A percentile compares a stretch with the other conserved stretches of the same genome.
These are phyloP conservation scores for Pneumocystis canis DNA, from an alignment of 1,139 yeast species.

Conservation along the genomic window DNA sequence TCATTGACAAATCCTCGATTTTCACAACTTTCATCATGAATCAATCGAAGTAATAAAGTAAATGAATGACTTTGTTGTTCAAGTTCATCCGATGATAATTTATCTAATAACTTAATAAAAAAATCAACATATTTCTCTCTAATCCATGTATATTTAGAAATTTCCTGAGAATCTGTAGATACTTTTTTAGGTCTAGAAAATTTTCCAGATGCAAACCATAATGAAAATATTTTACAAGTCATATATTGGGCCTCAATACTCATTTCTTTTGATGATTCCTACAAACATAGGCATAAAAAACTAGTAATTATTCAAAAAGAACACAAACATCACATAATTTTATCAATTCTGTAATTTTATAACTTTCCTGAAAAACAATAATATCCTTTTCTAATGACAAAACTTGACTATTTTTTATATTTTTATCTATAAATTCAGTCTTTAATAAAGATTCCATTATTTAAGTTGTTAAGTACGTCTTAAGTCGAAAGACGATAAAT, in stretches of 20 bases:
- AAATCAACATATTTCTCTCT: conserved; percentile 12
- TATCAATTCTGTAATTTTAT: conserved; percentile 36
- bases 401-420: conserved; percentile 19
- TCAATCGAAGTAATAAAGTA: conserved; percentile 33
- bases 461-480: neutral
- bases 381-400: conserved; percentile 27
- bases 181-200: conserved; percentile 42
- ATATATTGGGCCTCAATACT: conserved; percentile 27
- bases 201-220: conserved; percentile 46
- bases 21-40: conserved; percentile 42
- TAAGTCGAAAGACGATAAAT: neutral
- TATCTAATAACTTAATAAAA: neutral
- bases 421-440: neutral
- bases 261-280: conserved; percentile 25
- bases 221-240: conserved; percentile 22
- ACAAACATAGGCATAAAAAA: conserved; percentile 34
- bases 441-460: neutral
- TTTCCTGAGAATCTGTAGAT: conserved; percentile 25
- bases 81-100: neutral
- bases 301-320: conserved; percentile 45
- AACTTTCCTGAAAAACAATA: conserved; percentile 33
- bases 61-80: neutral
- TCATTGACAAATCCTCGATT: conserved; percentile 51
- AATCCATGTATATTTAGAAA: conserved; percentile 16
- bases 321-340: conserved; percentile 29